Conservation (phyloP, 73 alveolate genomes). For the Uronychia setigera region DNA sequence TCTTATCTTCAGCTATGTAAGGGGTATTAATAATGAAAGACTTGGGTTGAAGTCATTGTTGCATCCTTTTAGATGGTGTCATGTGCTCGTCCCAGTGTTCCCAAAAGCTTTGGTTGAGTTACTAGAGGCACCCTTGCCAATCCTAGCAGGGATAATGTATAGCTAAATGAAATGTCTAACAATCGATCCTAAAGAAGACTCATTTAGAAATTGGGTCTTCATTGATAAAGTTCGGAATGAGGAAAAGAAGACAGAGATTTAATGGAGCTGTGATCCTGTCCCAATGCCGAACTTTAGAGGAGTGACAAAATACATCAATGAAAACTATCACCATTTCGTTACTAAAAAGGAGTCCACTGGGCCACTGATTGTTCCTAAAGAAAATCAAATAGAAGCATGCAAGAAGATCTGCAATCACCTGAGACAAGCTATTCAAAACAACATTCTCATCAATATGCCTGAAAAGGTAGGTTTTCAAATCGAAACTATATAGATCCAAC, state of each 20-base stretch:
- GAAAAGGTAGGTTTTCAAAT: no score
- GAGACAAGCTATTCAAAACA: no score
- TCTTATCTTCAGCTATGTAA: slow-evolving; percentile 49
- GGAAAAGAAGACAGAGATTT: no score
- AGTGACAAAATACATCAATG: no score
- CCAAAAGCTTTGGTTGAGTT: slow-evolving; percentile 67
- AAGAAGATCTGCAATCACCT: no score
- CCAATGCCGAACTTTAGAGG: no score
- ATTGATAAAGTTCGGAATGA: neutral
- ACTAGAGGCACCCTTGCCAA: slow-evolving; percentile 77
- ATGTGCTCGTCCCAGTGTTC: slow-evolving; percentile 60
- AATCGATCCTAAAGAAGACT: neutral
- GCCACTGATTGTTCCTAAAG: no score
- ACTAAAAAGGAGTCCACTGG: no score
- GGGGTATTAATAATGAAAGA: neutral
- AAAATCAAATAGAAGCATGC: no score
- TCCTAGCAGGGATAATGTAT: slow-evolving; percentile 52
- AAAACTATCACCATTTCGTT: no score
- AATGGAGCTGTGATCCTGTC: neutral
- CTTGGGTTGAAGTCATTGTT: slow-evolving; percentile 60
- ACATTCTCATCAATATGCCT: no score
- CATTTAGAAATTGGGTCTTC: neutral
- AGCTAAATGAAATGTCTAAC: neutral
- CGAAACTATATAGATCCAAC: no score
- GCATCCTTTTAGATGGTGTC: slow-evolving; percentile 76